phyloP scores from a whole-genome alignment of 108 stramenopile genomes.

The Fragilaria radians region DNA sequence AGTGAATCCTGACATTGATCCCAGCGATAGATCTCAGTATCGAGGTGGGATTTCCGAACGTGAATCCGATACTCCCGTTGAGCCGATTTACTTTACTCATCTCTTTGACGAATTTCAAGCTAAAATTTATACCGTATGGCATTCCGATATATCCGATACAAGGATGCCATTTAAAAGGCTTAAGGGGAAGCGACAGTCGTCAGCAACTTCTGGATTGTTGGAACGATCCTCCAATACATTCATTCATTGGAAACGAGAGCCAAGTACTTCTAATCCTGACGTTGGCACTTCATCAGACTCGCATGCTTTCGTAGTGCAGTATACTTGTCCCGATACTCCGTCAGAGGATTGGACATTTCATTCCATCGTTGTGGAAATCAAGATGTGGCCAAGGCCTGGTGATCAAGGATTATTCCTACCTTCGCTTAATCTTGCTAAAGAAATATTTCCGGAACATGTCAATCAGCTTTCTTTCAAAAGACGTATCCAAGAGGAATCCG shows the following conservation, averaged over 20 bases:
- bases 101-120: constrained; percentile 64
- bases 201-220: constrained; percentile 4
- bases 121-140: constrained; percentile 44
- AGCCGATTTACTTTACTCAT: constrained; percentile 63
- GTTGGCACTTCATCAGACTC: constrained; percentile 41
- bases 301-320: constrained; percentile 49
- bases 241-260: constrained; percentile 12
- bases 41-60: constrained; percentile 22
- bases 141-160: neutral
- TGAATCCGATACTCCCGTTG: constrained; percentile 45
- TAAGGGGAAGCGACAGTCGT: constrained; percentile 18
- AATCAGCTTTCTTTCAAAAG: constrained; percentile 10
- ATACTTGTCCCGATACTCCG: constrained; percentile 24
- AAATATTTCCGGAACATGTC: constrained; percentile 52
- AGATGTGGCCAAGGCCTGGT: constrained; percentile 15
- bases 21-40: constrained; percentile 24
- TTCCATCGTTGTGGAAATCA: constrained; percentile 21
- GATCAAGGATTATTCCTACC: constrained; percentile 33
- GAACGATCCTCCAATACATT: constrained; percentile 1
- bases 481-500: neutral
- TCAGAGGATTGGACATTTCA: constrained; percentile 35
- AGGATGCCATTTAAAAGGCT: constrained; percentile 13
- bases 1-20: constrained; percentile 6
- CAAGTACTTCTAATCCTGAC: constrained; percentile 16
- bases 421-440: constrained; percentile 36